A percentile compares a stretch with the other conserved stretches of the same genome.
Evolutionary conservation across 179 eudicot genomes (phyloP).

Genomic region (Beta macrorhiza): DNA sequence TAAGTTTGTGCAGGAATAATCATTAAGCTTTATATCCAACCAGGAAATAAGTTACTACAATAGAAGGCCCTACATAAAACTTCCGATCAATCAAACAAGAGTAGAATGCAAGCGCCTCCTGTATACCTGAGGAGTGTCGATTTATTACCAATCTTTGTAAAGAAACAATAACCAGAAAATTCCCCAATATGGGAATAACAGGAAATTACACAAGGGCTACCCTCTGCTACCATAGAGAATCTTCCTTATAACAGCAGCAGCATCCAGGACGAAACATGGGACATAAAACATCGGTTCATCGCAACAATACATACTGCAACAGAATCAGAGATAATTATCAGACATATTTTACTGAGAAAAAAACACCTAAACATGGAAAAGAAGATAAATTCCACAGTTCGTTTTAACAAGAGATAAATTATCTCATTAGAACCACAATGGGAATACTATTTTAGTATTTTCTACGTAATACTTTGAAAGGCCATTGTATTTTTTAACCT

Average conservation of each 20-base stretch:
- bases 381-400: neutral
- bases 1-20: too few species aligned
- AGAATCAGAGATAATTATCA: neutral
- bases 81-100: slow-evolving; percentile 5
- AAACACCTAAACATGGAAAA: neutral
- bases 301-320: slow-evolving; percentile 19
- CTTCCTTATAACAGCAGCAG: slow-evolving; percentile 13
- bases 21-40: neutral
- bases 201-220: slow-evolving; percentile 18
- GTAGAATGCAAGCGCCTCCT: slow-evolving; percentile 4
- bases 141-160: slow-evolving; percentile 22
- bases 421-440: neutral
- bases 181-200: slow-evolving; percentile 15
- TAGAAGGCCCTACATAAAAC: neutral
- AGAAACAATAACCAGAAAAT: slow-evolving; percentile 7
- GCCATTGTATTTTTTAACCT: too few species aligned
- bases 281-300: neutral
- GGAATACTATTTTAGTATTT: too few species aligned
- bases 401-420: neutral
- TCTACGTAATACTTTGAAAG: too few species aligned
- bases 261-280: neutral
- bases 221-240: slow-evolving; percentile 12
- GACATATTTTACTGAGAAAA: neutral
- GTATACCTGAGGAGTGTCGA: slow-evolving; percentile 12
- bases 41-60: slow-evolving; percentile 13